A percentile compares a stretch with the other conserved stretches of the same genome.
phyloP scores from a whole-genome alignment of 768 basidiomycete genomes.

The Naganishia vaughanmartiniae region DNA sequence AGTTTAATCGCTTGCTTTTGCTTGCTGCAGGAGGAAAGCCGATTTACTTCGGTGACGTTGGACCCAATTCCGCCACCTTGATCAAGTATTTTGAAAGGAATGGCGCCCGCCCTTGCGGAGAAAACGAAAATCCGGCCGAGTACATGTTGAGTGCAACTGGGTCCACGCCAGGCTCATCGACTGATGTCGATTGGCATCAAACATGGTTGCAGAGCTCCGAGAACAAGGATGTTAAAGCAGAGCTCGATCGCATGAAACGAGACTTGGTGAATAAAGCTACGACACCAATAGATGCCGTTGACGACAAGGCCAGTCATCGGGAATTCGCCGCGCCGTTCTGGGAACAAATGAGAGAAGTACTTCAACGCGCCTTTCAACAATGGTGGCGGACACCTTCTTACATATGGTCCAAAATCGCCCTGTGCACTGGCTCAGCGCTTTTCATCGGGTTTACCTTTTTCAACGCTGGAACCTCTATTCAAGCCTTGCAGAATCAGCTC shows the following conservation, averaged over 20 bases:
- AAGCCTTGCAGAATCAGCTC: slow-evolving; percentile 51
- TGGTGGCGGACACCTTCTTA: slow-evolving; percentile 54
- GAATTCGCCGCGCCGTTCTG: slow-evolving; percentile 44
- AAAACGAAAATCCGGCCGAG: slow-evolving; percentile 67
- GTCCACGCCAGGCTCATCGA: slow-evolving; percentile 63
- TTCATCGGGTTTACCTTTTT: slow-evolving; percentile 53
- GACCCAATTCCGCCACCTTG: slow-evolving; percentile 65
- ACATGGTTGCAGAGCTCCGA: slow-evolving; percentile 63
- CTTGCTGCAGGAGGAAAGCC: slow-evolving; percentile 77
- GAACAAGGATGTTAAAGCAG: slow-evolving; percentile 57
- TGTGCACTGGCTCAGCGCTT: slow-evolving; percentile 27
- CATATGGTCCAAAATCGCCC: slow-evolving; percentile 52
- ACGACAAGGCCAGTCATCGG: slow-evolving; percentile 46
- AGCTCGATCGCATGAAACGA: slow-evolving; percentile 57
- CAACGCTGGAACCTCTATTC: slow-evolving; percentile 48
- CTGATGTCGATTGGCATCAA: slow-evolving; percentile 63
- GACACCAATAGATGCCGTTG: slow-evolving; percentile 52
- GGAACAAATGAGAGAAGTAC: slow-evolving; percentile 39
- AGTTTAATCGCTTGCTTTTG: slow-evolving; percentile 63
- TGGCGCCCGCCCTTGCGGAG: slow-evolving; percentile 68
- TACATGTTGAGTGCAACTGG: slow-evolving; percentile 73
- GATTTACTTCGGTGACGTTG: slow-evolving; percentile 88
- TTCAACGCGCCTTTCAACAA: slow-evolving; percentile 51
- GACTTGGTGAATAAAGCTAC: slow-evolving; percentile 52
- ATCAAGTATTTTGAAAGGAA: slow-evolving; percentile 72